A percentile compares a stretch with the other conserved stretches of the same genome.
Evolutionary conservation across 2,329 filamentous ascomycete genomes (phyloP).

Genomic region (Mollisia scopiformis): DNA sequence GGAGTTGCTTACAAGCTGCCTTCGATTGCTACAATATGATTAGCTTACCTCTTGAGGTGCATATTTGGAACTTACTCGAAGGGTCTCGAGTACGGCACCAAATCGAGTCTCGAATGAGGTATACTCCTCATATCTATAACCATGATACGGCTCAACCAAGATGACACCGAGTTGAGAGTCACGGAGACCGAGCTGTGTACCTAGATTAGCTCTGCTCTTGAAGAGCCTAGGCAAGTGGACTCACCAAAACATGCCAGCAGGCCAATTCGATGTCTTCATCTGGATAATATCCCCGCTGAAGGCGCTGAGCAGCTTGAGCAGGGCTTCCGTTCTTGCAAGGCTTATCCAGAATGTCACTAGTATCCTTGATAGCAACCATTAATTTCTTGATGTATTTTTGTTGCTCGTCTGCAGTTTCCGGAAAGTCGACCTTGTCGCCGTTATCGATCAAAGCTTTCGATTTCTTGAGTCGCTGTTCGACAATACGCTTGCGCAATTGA

Average conservation of each 20-base stretch:
- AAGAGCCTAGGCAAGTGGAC: too few relatives aligned
- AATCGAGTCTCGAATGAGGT: conserved; percentile 12
- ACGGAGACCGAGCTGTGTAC: conserved; percentile 13
- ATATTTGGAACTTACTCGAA: conserved; percentile 15
- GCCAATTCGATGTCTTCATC: conserved; percentile 14
- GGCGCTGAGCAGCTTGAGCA: conserved; percentile 21
- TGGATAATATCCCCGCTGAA: conserved; percentile 15
- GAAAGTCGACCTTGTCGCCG: not conserved
- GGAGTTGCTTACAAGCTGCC: conserved; percentile 30
- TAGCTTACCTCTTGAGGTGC: not conserved
- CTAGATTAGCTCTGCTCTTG: too few relatives aligned
- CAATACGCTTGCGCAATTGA: not conserved
- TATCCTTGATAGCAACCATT: conserved; percentile 22
- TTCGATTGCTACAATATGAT: conserved; percentile 23
- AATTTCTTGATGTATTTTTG: conserved; percentile 11
- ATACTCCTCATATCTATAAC: conserved; percentile 10
- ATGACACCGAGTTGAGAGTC: conserved; percentile 12
- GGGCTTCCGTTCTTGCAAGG: conserved; percentile 18
- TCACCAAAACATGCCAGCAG: conserved; percentile 28
- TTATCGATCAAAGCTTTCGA: not conserved
- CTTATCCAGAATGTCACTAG: conserved; percentile 24
- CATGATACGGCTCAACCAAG: conserved; percentile 17
- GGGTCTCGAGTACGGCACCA: conserved; percentile 12
- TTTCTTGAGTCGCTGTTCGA: not conserved
- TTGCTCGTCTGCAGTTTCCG: not conserved